A percentile compares a stretch with the other conserved stretches of the same genome.
Evolutionary conservation across 1,139 yeast genomes (phyloP).

Genomic region (Pichia sp.): DNA sequence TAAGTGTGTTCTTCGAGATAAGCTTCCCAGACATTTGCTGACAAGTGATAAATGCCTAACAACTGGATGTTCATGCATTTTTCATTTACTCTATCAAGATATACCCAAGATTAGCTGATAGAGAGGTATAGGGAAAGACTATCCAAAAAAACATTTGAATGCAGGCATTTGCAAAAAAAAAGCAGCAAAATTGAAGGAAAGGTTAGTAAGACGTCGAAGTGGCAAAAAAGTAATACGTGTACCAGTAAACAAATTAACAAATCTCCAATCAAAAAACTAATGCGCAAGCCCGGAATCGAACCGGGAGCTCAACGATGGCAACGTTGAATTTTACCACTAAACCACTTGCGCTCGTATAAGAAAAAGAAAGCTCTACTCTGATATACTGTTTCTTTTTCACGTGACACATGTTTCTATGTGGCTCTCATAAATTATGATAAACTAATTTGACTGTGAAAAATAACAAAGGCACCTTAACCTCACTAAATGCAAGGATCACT

Average conservation of each 20-base stretch:
- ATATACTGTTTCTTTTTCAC: no score
- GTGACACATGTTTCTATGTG: no score
- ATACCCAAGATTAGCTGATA: no score
- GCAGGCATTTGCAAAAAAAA: no score
- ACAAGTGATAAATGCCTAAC: constrained; percentile 1
- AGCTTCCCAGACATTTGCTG: background rate
- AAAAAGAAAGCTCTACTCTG: no score
- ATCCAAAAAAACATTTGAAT: no score
- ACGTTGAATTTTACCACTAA: constrained; percentile 20
- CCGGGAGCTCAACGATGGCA: constrained; percentile 21
- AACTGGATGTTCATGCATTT: constrained; percentile 2
- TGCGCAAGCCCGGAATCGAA: constrained; percentile 20
- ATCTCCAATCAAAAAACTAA: background rate
- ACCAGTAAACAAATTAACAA: background rate
- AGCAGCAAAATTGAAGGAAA: no score
- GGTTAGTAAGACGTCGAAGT: background rate
- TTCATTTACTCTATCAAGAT: background rate
- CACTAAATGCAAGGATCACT: no score
- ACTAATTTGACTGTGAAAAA: no score
- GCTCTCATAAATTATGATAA: no score
- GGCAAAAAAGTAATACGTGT: background rate
- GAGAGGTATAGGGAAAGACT: no score
- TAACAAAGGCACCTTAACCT: no score
- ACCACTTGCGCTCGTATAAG: constrained; percentile 15
- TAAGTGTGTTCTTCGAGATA: constrained; percentile 5